Conservation (phyloP, 768 basidiomycete genomes). For the Boletus bicolor region DNA sequence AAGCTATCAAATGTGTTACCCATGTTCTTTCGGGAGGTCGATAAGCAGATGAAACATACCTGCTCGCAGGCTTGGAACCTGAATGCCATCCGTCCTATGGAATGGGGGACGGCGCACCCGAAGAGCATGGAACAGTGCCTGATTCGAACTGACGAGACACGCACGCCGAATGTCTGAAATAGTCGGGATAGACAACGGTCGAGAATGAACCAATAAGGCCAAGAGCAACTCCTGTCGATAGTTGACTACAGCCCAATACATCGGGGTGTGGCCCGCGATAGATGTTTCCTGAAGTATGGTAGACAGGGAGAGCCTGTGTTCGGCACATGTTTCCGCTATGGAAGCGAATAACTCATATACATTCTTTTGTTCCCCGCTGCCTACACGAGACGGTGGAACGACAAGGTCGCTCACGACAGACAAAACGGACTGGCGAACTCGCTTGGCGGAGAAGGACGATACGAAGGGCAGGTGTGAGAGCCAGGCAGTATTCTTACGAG, state of each 20-base stretch:
- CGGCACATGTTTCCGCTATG: constrained; percentile 56
- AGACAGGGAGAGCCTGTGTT: constrained; percentile 43
- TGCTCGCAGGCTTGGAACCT: constrained; percentile 6
- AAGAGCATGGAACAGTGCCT: constrained; percentile 27
- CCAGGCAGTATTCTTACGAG: constrained; percentile 25
- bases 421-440: constrained; percentile 50
- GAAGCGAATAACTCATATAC: constrained; percentile 49
- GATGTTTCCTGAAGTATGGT: constrained; percentile 25
- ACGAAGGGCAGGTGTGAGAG: constrained; percentile 28
- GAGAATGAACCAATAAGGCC: constrained; percentile 50
- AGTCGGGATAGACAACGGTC: constrained; percentile 39
- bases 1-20: constrained; percentile 17
- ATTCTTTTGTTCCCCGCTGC: background rate
- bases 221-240: constrained; percentile 43
- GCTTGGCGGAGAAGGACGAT: constrained; percentile 34
- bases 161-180: constrained; percentile 64
- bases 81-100: constrained; percentile 21
- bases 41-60: constrained; percentile 23
- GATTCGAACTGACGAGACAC: constrained; percentile 44
- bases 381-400: constrained; percentile 1
- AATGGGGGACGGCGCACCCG: constrained; percentile 24
- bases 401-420: constrained; percentile 54
- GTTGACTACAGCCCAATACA: constrained; percentile 32
- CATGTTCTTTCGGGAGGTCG: background rate
- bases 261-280: constrained; percentile 26